Conservation (phyloP, 257 asterid species). For the Nicotiana tabacum region DNA sequence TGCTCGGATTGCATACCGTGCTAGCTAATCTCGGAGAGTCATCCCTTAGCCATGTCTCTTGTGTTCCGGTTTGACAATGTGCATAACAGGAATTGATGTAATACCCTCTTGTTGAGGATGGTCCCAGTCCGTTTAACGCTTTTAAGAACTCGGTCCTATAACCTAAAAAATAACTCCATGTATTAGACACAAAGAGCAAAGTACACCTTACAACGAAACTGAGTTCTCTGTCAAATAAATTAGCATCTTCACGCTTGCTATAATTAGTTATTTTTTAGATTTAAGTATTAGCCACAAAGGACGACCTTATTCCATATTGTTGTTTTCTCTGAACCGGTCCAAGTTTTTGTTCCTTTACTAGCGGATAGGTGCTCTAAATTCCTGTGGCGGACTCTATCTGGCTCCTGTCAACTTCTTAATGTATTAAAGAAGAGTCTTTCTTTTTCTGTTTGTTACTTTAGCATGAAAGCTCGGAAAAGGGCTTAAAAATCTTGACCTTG, state of each 20-base stretch:
- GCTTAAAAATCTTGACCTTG: slow-evolving; percentile 34
- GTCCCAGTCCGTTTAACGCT: slow-evolving; percentile 40
- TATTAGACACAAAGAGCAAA: neutral
- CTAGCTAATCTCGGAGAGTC: slow-evolving; percentile 56
- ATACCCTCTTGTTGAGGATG: slow-evolving; percentile 56
- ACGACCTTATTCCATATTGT: neutral
- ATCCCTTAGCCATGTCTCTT: slow-evolving; percentile 61
- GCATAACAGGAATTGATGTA: slow-evolving; percentile 80
- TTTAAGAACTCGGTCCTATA: slow-evolving; percentile 42
- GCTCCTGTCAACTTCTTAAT: neutral
- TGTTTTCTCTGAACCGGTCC: neutral
- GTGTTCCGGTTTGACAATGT: slow-evolving; percentile 82
- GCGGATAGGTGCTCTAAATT: neutral
- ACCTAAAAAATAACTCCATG: slow-evolving; percentile 26
- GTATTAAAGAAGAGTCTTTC: neutral
- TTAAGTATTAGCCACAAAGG: too few species aligned
- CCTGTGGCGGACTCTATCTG: neutral
- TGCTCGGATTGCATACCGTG: slow-evolving; percentile 33
- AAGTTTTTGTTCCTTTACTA: neutral
- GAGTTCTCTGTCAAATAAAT: too few species aligned
- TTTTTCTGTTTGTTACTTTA: neutral
- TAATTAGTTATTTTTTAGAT: neutral
- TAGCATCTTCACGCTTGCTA: neutral
- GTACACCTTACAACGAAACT: neutral
- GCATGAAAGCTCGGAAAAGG: neutral